Base-by-base conservation (phyloP, 2,329 filamentous ascomycete genomes). In the Colletotrichum falcatum region DNA sequence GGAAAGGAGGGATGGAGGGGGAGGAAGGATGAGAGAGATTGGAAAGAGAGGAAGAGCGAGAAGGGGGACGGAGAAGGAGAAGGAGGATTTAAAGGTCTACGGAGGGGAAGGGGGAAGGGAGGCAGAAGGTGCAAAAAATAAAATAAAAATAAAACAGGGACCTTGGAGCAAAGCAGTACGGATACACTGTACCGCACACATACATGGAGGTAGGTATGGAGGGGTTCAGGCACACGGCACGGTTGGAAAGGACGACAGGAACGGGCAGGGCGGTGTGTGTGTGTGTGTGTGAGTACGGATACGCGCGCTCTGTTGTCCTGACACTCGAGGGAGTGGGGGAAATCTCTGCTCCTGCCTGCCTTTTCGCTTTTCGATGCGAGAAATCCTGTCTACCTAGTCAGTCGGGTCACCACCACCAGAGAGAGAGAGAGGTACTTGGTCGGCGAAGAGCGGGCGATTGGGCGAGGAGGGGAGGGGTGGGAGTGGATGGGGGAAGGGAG, bases 41-140 rank as follows among this genome's bases (percentile, higher is more conserved):
- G 30, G 20, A 30, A n/a, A 5, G 20, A 26, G 58, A 33, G 54
- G 49, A 55, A 73, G 55, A 71, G 59, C 64, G 69, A 51, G 68
- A 55, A 56, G 71, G 61, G 56, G 71, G 59, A 74, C 64, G 60
- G 65, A 61, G 51, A 54, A 61, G 71, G 58, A 62, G 71, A 67
- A 72, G 51, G 64, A 69, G 61, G 58, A 63, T 60, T 60, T 46
- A 73, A 65, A 58, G 46, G 20, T 53, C 70, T 65, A 67, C 59
- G 71, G 70, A 60, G 61, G 61, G 55, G 65, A 58, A 48, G 61
- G 62, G 59, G 42, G 49, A 59, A 48, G 55, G 62, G 56, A 73
- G 66, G 46, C 26, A 35, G 42, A 48, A 42, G 61, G 59, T 65
- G 59, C 65, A 16, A 14, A 51, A 53, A 61, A 44, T 44, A 59